Conservation (phyloP, 345 rosid genomes). For the Murraya koenigii region DNA sequence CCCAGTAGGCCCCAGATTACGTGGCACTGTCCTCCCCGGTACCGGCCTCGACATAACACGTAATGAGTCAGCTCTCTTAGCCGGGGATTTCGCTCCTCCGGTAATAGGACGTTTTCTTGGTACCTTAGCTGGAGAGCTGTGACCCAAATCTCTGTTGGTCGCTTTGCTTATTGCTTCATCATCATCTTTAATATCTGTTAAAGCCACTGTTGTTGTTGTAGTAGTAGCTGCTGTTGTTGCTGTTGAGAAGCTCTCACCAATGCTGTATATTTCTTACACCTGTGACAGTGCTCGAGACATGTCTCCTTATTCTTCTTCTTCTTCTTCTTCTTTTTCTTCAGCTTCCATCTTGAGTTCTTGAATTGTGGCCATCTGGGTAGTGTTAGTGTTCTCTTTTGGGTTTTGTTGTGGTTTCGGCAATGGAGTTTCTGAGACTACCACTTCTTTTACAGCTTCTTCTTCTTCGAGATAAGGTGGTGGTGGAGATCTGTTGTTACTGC, state of each 20-base stretch:
- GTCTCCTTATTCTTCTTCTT: conserved; percentile 21
- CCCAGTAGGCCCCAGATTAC: conserved; percentile 31
- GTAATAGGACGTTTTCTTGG: conserved; percentile 39
- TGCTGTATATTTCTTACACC: conserved; percentile 53
- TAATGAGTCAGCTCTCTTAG: conserved; percentile 14
- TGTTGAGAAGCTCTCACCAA: conserved; percentile 41
- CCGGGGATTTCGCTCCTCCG: conserved; percentile 33
- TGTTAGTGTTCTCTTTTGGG: not conserved
- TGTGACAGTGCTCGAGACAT: conserved; percentile 41
- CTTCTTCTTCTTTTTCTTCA: conserved; percentile 17
- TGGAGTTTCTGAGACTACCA: conserved; percentile 53
- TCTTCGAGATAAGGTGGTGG: conserved; percentile 44
- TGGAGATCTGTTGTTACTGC: conserved; percentile 5
- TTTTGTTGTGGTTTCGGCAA: conserved; percentile 10
- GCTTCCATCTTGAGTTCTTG: conserved; percentile 14
- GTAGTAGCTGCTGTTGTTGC: conserved; percentile 46
- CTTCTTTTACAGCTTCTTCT: conserved; percentile 79
- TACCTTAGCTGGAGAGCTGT: conserved; percentile 35
- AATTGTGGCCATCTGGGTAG: conserved; percentile 14
- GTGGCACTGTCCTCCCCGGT: conserved; percentile 31
- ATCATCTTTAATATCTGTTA: conserved; percentile 43
- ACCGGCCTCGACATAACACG: conserved; percentile 14
- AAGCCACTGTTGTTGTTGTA: conserved; percentile 3
- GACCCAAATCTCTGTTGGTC: conserved; percentile 21
- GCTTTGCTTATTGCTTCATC: conserved; percentile 59